A percentile compares a stretch with the other conserved stretches of the same genome.
These are phyloP conservation scores for Oleoguttula mirabilis DNA, from an alignment of 495 filamentous ascomycete species.

Conservation along the genomic window DNA sequence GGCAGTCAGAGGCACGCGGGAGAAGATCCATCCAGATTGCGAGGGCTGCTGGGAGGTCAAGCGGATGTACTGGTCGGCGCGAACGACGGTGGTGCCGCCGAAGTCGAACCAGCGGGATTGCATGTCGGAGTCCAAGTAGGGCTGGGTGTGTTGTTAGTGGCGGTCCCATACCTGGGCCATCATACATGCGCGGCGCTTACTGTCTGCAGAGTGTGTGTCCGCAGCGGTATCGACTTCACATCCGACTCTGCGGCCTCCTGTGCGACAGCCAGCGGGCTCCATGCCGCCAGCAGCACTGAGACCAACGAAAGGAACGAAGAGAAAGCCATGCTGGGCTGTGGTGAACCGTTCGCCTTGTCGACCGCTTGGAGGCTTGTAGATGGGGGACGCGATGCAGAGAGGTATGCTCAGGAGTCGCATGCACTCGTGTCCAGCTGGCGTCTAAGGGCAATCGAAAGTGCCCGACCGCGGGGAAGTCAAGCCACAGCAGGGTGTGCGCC, in stretches of 20 bases:
- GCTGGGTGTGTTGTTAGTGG: conserved; percentile 39
- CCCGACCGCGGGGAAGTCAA: too few species aligned
- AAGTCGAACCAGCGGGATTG: conserved; percentile 99
- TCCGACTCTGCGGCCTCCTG: conserved; percentile 18
- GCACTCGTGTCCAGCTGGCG: too few species aligned
- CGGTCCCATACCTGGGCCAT: background rate
- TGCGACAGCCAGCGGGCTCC: conserved; percentile 7
- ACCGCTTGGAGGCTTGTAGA: too few species aligned
- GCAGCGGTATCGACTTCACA: conserved; percentile 17
- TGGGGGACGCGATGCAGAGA: too few species aligned
- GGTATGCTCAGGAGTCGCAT: too few species aligned
- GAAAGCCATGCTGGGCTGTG: background rate
- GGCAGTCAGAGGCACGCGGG: conserved; percentile 83
- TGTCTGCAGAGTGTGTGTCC: conserved; percentile 16
- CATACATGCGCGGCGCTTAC: too few species aligned
- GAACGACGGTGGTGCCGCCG: conserved; percentile 87
- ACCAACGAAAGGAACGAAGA: background rate
- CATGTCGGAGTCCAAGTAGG: conserved; percentile 96
- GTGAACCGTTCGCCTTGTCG: too few species aligned
- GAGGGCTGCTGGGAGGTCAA: conserved; percentile 82
- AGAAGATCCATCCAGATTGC: conserved; percentile 86
- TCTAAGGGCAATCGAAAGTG: too few species aligned
- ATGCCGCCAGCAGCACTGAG: conserved; percentile 19
- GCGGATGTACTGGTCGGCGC: conserved; percentile 91
- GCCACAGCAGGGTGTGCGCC: too few species aligned